Base-by-base conservation (phyloP, 2,329 filamentous ascomycete genomes). In the Exophiala phaeomuriformis region DNA sequence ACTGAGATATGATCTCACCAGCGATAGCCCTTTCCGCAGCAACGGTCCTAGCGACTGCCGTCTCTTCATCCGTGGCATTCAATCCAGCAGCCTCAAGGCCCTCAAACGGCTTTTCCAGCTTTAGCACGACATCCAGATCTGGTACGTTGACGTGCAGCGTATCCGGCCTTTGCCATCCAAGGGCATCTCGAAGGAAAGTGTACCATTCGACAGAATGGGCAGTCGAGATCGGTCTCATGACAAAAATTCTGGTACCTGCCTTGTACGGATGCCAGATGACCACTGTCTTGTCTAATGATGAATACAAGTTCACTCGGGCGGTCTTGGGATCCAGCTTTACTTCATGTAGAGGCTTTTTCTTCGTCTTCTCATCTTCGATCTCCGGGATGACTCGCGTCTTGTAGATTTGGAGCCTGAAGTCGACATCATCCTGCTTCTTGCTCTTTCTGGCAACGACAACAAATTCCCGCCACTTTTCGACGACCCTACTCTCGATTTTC, bases 191-290 rank as follows among this genome's bases (percentile, higher is more conserved):
- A 9, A 86, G 70, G 58, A 85, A 85, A 0, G 82, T 84, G 64
- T 82, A 85, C 83, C 83, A 86, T 64, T 86, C 83, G 6, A 83
- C 77, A 4, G 81, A 79, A 61, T 79, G 79, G 4, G 80, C 78
- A 1, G 76, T 74, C 12, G 82, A 83, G 8, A 78, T 76, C 4
- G 82, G 76, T 31, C 80, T 76, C 67, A 86, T 75, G 55, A 85
- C 81, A 58, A 78, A 79, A 49, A 86, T 83, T 33, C 74, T 73
- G 1, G 79, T 82, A 2, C 80, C 76, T 12, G 67, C 69, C 51
- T 73, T 75, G 54, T 72, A 71, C 2, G 78, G 77, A 32, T 77
- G 72, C 75, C 82, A 85, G 6, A 85, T 69, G 6, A 82, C 83
- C 12, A 85, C 71, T 1, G 82, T 83, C 65, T 86, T 86, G 67